phyloP scores from a whole-genome alignment of 163 green algal species.

The Botryococcus braunii region DNA sequence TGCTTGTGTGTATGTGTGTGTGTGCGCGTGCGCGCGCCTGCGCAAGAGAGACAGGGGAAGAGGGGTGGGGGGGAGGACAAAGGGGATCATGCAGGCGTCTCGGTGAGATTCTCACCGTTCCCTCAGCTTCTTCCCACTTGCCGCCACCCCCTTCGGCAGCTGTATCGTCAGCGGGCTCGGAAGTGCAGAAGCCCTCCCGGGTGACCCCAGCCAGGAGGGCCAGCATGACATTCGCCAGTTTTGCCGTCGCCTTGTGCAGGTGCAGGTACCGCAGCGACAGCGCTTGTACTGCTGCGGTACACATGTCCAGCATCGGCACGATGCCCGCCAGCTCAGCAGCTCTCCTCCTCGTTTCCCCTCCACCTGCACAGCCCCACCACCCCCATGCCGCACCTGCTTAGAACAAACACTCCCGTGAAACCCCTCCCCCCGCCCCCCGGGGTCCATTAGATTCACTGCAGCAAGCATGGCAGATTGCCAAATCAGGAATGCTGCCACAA shows the following conservation, averaged over 20 bases:
- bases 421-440: no score
- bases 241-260: conserved; percentile 58
- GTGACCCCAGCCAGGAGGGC: conserved; percentile 69
- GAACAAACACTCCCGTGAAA: no score
- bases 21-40: no score
- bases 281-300: conserved; percentile 19
- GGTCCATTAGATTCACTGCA: no score
- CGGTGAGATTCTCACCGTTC: conserved; percentile 31
- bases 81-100: no score
- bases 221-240: conserved; percentile 76
- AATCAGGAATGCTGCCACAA: no score
- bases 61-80: no score
- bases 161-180: conserved; percentile 15
- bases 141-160: conserved; percentile 11
- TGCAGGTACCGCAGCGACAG: conserved; percentile 32
- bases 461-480: no score
- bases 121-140: conserved; percentile 23
- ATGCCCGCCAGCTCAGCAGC: conserved; percentile 6
- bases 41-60: no score
- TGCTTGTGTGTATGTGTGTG: no score
- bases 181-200: conserved; percentile 86
- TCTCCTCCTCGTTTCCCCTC: not conserved
- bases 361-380: conserved; percentile 5
- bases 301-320: conserved; percentile 27
- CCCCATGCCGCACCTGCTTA: no score